Evolutionary conservation across 371 early-diverging fungal genomes (phyloP), one percentile per base, ranked within the genome.

Genomic region (Mucor plumbeus): DNA sequence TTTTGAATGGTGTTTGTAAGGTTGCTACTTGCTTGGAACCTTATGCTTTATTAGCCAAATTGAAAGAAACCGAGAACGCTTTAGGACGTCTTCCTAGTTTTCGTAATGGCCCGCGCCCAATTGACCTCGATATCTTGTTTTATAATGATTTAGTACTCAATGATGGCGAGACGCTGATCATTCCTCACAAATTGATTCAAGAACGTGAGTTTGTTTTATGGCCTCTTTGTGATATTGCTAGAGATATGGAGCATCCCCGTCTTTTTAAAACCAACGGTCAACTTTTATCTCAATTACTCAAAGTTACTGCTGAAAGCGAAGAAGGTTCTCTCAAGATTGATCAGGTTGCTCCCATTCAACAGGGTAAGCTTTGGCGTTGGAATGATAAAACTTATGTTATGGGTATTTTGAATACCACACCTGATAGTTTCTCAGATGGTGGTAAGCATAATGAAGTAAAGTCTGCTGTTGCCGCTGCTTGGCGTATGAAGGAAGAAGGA

Each of bases 401-500:
- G 99, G 99, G 98, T 41, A 96, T 99, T 38, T 81, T 99, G 35
- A 99, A 98, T 71, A 91, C 94, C 15, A 98, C 99, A 0, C 99
- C 98, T 2, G 99, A 99, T 78, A 94, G 94, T 69, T 99, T 99
- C 78, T 92, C 93, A 50, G 99, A 98, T 68, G 99, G 98, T 61
- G 98, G 97, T 40, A 76, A 81, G 56, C 87, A 86, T 67, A 72
- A 63, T 40, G 80, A 86, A 14, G 61, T 88, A 1, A 92, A 90
- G 15, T 64, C 76, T 1, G 99, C 97, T 2, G 88, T 89, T 14
- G 76, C 73, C 11, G 88, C 89, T 14, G 94, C 95, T 1, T 76
- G 85, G 55, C 75, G 80, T 31, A 90, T 97, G 90, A 76, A 91
- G 15, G 78, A 78, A 10, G 88, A 88, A 41, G 97, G 97, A 13